These are phyloP conservation scores for Phaseolus lunatus DNA, from an alignment of 306 rosid species.

Conservation along the genomic window DNA sequence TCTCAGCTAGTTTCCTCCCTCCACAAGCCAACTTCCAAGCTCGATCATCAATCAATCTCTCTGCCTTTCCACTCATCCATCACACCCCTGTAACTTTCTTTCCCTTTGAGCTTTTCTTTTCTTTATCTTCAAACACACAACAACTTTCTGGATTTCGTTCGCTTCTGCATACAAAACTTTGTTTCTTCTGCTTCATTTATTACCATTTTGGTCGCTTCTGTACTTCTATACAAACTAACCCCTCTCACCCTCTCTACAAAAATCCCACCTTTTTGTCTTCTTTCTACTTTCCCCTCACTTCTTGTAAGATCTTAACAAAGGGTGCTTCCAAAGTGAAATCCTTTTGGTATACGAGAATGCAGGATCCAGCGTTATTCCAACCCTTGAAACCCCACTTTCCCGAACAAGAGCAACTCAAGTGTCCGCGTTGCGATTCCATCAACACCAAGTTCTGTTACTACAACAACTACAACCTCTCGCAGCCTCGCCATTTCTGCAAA, in stretches of 20 bases:
- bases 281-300: conserved; percentile 1
- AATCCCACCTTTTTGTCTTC: conserved; percentile 49
- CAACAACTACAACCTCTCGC: conserved; percentile 96
- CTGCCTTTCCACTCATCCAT: neutral
- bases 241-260: conserved; percentile 42
- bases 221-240: neutral
- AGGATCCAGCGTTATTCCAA: conserved; percentile 63
- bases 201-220: conserved; percentile 34
- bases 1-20: neutral
- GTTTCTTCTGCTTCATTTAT: neutral
- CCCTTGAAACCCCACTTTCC: conserved; percentile 74
- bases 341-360: conserved; percentile 53
- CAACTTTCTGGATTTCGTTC: conserved; percentile 31
- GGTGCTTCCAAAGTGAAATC: neutral
- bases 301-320: conserved; percentile 30
- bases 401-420: conserved; percentile 84
- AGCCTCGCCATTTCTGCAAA: conserved; percentile 98
- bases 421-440: conserved; percentile 87
- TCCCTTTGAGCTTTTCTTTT: conserved; percentile 23
- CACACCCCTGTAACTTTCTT: conserved; percentile 47
- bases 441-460: conserved; percentile 97
- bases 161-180: neutral
- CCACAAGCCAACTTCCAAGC: neutral
- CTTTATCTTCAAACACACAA: conserved; percentile 29
- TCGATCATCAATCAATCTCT: conserved; percentile 29